Conservation (phyloP, 768 basidiomycete species). For the Hericium rajendrae region DNA sequence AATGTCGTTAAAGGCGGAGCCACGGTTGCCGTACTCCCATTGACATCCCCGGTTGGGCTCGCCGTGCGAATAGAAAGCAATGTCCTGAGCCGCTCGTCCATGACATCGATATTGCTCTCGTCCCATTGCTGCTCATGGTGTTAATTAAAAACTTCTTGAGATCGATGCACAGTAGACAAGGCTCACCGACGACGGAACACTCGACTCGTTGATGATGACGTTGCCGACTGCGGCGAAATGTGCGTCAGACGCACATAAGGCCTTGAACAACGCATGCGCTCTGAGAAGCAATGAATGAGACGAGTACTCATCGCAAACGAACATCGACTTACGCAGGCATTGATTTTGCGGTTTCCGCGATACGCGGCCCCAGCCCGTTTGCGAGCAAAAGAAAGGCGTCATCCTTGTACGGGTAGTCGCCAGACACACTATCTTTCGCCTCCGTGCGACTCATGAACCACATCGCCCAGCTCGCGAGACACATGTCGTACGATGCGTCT, state of each 20-base stretch:
- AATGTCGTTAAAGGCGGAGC: too few relatives aligned
- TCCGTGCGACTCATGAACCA: conserved; percentile 46
- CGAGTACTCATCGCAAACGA: not conserved
- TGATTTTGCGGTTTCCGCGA: conserved; percentile 12
- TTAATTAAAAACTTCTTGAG: not conserved
- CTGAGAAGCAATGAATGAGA: conserved; percentile 4
- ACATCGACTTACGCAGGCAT: conserved; percentile 27
- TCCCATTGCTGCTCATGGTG: conserved; percentile 28
- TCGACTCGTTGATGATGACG: not conserved
- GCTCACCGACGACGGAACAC: not conserved
- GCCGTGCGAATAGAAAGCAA: not conserved
- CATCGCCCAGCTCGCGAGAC: conserved; percentile 59
- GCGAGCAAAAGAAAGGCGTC: conserved; percentile 37
- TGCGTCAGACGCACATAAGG: conserved; percentile 29
- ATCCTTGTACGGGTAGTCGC: conserved; percentile 31
- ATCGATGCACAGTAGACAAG: not conserved
- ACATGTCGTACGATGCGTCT: conserved; percentile 42
- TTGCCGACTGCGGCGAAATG: conserved; percentile 18
- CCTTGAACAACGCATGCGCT: conserved; percentile 28
- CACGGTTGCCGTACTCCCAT: too few relatives aligned
- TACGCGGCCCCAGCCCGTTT: conserved; percentile 35
- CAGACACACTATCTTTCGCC: conserved; percentile 21
- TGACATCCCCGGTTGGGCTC: not conserved
- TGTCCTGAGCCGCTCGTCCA: conserved; percentile 25
- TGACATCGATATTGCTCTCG: conserved; percentile 37